Conservation (phyloP, 768 basidiomycete genomes). For the Fibroporia radiculosa region DNA sequence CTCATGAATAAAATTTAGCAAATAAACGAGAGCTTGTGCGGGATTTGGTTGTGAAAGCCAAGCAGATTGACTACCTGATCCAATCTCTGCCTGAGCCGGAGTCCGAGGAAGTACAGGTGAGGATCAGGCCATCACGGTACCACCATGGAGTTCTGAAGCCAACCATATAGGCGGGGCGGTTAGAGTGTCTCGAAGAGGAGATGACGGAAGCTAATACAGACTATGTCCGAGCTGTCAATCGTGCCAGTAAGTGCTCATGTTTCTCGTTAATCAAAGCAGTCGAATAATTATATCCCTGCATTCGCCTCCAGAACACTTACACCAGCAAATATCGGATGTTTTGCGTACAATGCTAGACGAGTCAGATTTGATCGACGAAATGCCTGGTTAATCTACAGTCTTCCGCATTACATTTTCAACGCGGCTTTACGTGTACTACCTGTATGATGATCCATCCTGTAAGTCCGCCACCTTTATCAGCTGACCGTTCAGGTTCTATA, state of each 20-base stretch:
- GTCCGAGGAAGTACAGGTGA: slow-evolving; percentile 67
- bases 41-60: slow-evolving; percentile 80
- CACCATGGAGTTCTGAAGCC: neutral
- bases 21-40: slow-evolving; percentile 80
- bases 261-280: too few species aligned
- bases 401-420: too few species aligned
- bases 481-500: too few species aligned
- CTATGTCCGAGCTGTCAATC: slow-evolving; percentile 61
- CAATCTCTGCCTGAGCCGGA: slow-evolving; percentile 73
- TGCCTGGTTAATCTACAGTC: slow-evolving; percentile 7
- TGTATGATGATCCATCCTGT: too few species aligned
- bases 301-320: slow-evolving; percentile 14
- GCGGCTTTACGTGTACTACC: too few species aligned
- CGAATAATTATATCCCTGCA: neutral
- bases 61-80: slow-evolving; percentile 83
- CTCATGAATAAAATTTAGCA: slow-evolving; percentile 32
- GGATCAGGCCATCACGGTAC: slow-evolving; percentile 6
- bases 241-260: slow-evolving; percentile 54
- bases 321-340: slow-evolving; percentile 19
- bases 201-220: slow-evolving; percentile 70
- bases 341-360: slow-evolving; percentile 20
- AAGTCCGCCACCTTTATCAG: too few species aligned
- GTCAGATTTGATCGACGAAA: slow-evolving; percentile 12
- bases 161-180: slow-evolving; percentile 47
- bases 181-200: slow-evolving; percentile 60